Evolutionary conservation across 208 protist species (phyloP).

Genomic region (Acanthamoeba culbertsoni): DNA sequence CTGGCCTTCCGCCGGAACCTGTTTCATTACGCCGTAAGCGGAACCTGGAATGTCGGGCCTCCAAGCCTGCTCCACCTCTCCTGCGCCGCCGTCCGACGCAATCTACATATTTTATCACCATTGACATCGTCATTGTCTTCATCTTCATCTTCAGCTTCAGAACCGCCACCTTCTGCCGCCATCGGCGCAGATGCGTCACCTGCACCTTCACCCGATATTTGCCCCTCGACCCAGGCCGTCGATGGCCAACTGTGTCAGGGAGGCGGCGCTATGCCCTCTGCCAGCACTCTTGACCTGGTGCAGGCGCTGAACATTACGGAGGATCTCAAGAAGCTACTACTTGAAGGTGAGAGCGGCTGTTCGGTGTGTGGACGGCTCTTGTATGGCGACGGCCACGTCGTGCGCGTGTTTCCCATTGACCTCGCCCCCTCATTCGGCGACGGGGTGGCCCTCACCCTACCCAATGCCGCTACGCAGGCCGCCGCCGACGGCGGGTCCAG

Average conservation of each 20-base stretch:
- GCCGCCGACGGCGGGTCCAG: background rate
- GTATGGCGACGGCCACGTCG: background rate
- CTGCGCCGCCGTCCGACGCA: background rate
- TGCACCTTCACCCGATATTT: background rate
- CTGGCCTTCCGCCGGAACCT: constrained; percentile 32
- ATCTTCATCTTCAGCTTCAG: background rate
- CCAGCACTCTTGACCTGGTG: background rate
- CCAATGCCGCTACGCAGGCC: background rate
- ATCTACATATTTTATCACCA: background rate
- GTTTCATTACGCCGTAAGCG: constrained; percentile 2
- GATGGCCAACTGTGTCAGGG: background rate
- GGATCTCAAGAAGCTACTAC: constrained; percentile 27
- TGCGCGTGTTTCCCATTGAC: constrained; percentile 5
- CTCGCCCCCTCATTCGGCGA: background rate
- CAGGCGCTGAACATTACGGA: background rate
- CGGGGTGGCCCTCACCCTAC: background rate
- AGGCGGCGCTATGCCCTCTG: background rate
- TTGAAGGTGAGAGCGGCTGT: background rate
- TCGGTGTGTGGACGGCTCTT: background rate
- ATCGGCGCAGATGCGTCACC: background rate
- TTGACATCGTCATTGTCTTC: background rate
- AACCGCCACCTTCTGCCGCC: background rate
- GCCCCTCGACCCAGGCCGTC: background rate
- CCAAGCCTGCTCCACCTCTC: constrained; percentile 19
- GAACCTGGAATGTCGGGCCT: background rate